Conservation (phyloP, 75 land plant genomes). For the Sequoia sempervirens region DNA sequence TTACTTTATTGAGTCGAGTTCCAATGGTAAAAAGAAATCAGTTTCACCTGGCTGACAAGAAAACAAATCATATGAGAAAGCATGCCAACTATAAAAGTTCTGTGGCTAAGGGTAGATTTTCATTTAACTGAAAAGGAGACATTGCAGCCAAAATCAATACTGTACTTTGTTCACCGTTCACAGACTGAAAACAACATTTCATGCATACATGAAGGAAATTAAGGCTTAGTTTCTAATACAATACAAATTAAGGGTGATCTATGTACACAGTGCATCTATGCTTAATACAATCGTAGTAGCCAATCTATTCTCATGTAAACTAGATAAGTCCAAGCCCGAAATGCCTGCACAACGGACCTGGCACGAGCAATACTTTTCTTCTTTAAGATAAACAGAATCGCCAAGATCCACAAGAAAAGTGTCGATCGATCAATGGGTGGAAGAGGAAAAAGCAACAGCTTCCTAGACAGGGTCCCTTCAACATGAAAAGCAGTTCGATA, state of each 20-base stretch:
- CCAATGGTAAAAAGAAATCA: too few relatives aligned
- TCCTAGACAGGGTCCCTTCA: neutral
- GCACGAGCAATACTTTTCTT: neutral
- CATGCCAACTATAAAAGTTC: neutral
- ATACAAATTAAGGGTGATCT: neutral
- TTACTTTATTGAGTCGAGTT: too few relatives aligned
- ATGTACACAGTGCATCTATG: neutral
- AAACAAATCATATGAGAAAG: neutral
- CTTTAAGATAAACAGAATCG: neutral
- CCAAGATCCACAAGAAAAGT: neutral
- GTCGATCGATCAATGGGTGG: neutral
- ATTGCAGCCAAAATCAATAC: neutral
- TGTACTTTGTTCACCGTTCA: neutral
- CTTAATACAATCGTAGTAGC: too few relatives aligned
- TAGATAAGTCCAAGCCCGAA: neutral
- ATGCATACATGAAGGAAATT: too few relatives aligned
- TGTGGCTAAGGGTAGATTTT: neutral
- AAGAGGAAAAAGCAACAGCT: neutral
- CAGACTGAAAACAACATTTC: neutral
- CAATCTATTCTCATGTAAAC: too few relatives aligned
- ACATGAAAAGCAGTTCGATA: neutral
- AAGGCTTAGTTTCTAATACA: neutral
- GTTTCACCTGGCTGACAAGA: neutral
- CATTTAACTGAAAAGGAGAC: neutral
- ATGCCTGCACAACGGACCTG: neutral